Conservation (phyloP, 192 early-diverging fungal species). For the Chytriomyces confervae region DNA sequence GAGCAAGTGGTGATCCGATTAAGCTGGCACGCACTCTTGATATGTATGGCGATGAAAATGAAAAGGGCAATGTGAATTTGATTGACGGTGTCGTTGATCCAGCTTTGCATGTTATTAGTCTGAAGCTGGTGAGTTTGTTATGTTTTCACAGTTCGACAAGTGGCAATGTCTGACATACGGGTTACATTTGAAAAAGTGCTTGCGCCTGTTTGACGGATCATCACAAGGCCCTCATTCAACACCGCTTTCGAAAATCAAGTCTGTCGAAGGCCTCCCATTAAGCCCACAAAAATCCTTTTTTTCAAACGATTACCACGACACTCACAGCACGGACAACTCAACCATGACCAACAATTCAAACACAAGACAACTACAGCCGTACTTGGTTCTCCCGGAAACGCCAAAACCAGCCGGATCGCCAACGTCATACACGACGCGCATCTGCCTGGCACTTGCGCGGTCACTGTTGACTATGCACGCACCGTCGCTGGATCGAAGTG, state of each 20-base stretch:
- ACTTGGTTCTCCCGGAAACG: conserved; percentile 5
- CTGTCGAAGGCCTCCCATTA: not conserved
- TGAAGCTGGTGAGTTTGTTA: conserved; percentile 1
- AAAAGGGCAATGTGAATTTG: not conserved
- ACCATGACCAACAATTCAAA: not conserved
- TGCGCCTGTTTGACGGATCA: conserved; percentile 13
- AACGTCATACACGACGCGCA: not conserved
- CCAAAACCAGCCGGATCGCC: not conserved
- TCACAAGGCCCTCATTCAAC: not conserved
- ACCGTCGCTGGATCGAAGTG: not conserved
- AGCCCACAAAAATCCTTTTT: not conserved
- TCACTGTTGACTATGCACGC: not conserved
- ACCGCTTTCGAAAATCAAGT: not conserved
- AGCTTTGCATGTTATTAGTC: not conserved
- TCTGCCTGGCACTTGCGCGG: conserved; percentile 7
- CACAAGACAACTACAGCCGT: not conserved
- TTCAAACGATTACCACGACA: not conserved
- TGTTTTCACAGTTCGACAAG: not conserved
- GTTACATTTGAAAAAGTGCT: not conserved
- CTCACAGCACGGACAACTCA: not conserved
- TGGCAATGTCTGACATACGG: not conserved
- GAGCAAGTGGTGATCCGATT: not conserved
- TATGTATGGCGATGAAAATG: too few species aligned
- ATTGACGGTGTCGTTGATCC: not conserved
- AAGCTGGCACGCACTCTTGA: not conserved